Evolutionary conservation across 805 yeast species (phyloP).

Genomic region (Sugiyamaella americana): DNA sequence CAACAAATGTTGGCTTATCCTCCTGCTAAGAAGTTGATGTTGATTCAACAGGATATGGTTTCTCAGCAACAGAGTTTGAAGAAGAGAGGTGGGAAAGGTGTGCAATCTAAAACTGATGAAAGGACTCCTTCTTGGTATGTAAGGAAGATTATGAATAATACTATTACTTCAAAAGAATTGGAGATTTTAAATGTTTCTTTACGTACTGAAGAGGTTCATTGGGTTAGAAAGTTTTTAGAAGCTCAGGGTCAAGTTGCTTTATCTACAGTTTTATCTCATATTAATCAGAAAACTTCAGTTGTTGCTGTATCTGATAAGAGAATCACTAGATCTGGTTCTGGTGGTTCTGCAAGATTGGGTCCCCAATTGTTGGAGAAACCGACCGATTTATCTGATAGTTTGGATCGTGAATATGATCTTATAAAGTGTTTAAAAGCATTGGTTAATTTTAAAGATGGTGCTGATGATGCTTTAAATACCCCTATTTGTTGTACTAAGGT

Average conservation of each 20-base stretch:
- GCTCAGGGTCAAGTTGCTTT: conserved; percentile 78
- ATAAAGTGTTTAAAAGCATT: conserved; percentile 71
- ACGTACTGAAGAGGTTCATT: conserved; percentile 77
- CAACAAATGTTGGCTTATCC: conserved; percentile 70
- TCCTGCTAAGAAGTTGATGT: conserved; percentile 82
- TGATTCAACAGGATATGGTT: conserved; percentile 70
- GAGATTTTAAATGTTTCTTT: conserved; percentile 85
- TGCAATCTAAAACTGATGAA: conserved; percentile 19
- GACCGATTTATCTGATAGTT: conserved; percentile 38
- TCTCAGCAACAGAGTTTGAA: conserved; percentile 5
- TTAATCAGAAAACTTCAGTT: conserved; percentile 32
- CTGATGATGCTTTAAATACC: conserved; percentile 43
- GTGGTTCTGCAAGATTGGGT: too few relatives aligned
- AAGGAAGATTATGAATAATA: conserved; percentile 61
- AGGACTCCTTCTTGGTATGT: conserved; percentile 72
- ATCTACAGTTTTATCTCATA: conserved; percentile 56
- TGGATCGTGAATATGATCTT: conserved; percentile 70
- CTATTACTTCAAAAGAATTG: conserved; percentile 61
- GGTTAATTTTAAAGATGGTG: conserved; percentile 58
- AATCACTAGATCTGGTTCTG: too few relatives aligned
- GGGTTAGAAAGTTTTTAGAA: conserved; percentile 76
- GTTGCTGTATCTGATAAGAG: too few relatives aligned
- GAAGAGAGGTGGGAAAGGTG: conserved; percentile 3
- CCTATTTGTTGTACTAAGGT: conserved; percentile 53
- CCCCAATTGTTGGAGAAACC: too few relatives aligned